These are phyloP conservation scores for Malania oleifera DNA, from an alignment of 164 flowering plant genomes.

Conservation along the genomic window DNA sequence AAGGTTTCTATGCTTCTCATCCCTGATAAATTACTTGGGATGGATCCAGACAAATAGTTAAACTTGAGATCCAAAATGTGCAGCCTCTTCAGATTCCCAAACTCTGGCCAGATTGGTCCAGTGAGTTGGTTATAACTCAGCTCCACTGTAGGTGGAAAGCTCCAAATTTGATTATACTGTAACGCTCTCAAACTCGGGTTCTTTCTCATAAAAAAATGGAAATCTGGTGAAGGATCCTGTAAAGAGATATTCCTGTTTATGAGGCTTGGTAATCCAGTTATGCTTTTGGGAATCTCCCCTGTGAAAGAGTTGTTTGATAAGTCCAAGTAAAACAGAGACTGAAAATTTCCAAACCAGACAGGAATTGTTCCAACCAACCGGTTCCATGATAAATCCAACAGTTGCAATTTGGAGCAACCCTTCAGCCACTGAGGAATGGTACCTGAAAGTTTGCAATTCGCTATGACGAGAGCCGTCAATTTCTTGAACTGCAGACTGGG, in stretches of 20 bases:
- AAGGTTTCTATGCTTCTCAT: constrained; percentile 48
- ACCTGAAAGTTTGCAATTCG: constrained; percentile 50
- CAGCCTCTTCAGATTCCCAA: constrained; percentile 48
- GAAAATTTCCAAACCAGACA: constrained; percentile 34
- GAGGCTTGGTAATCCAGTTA: constrained; percentile 40
- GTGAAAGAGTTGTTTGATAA: constrained; percentile 49
- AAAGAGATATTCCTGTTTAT: constrained; percentile 26
- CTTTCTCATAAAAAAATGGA: constrained; percentile 40
- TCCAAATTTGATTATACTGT: constrained; percentile 42
- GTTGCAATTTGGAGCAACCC: constrained; percentile 26
- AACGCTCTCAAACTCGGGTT: constrained; percentile 27
- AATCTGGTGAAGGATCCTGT: constrained; percentile 37
- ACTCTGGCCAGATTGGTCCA: constrained; percentile 57
- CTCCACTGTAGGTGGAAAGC: constrained; percentile 51
- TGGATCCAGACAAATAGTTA: constrained; percentile 45
- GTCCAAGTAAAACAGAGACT: constrained; percentile 57
- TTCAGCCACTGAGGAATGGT: constrained; percentile 52
- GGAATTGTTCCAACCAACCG: constrained; percentile 46
- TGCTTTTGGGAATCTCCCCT: constrained; percentile 41
- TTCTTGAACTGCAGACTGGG: constrained; percentile 29
- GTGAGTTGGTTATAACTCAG: constrained; percentile 41
- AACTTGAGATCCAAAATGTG: constrained; percentile 37
- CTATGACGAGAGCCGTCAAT: constrained; percentile 46
- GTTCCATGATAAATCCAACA: constrained; percentile 70
- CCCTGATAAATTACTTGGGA: constrained; percentile 39